A percentile compares a stretch with the other conserved stretches of the same genome.
Conservation (phyloP, 2,329 filamentous ascomycete genomes). For the Didymellaceae sp. region DNA sequence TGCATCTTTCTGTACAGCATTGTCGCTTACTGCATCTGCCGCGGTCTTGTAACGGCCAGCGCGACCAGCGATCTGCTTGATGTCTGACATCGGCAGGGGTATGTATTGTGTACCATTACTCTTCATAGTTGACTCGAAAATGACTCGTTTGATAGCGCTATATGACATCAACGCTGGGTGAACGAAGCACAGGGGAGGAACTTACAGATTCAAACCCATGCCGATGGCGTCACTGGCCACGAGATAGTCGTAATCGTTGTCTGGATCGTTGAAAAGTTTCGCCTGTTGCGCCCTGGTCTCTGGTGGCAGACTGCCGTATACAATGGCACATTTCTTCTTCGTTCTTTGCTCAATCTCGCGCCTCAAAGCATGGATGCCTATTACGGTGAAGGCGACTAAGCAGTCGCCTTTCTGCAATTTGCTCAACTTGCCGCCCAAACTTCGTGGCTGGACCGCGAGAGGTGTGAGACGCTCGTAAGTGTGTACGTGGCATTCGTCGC, state of each 20-base stretch:
- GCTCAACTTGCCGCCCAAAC: conserved; percentile 69
- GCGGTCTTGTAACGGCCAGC: conserved; percentile 86
- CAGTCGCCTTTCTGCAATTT: conserved; percentile 87
- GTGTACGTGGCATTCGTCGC: conserved; percentile 83
- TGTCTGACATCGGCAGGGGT: conserved; percentile 72
- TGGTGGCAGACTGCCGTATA: conserved; percentile 90
- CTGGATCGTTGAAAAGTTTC: conserved; percentile 88
- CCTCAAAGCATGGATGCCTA: conserved; percentile 82
- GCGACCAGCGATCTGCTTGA: conserved; percentile 94
- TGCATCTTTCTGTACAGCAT: conserved; percentile 8
- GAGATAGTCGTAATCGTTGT: conserved; percentile 94
- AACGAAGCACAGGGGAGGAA: conserved; percentile 4
- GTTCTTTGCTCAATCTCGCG: conserved; percentile 76
- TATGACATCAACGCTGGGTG: not conserved
- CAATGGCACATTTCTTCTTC: conserved; percentile 82
- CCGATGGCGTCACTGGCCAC: conserved; percentile 96
- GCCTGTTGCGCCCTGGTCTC: conserved; percentile 94
- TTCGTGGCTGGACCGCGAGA: conserved; percentile 68
- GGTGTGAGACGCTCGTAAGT: conserved; percentile 84
- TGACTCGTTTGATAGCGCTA: conserved; percentile 80
- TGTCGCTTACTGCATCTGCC: conserved; percentile 56
- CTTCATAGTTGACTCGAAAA: conserved; percentile 82
- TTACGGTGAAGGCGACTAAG: conserved; percentile 82
- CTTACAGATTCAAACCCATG: conserved; percentile 92
- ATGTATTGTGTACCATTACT: conserved; percentile 66